Evolutionary conservation across 129 eudicot genomes (phyloP).

Genomic region (Helianthus tuberosus): DNA sequence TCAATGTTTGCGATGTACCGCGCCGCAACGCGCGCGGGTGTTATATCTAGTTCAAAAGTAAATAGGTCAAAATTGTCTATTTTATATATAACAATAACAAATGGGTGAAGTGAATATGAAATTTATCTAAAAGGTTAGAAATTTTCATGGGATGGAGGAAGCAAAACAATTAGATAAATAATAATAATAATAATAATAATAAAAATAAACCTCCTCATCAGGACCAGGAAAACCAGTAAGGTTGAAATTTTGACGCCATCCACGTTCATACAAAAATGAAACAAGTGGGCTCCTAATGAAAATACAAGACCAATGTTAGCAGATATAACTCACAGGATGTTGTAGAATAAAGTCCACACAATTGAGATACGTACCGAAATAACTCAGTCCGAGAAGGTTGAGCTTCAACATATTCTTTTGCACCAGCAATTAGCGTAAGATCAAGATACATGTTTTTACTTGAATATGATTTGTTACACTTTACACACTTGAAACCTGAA

Average conservation of each 20-base stretch:
- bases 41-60: not conserved
- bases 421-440: constrained; percentile 84
- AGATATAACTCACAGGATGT: not conserved
- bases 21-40: too few species aligned
- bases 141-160: not conserved
- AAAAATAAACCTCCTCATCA: constrained; percentile 95
- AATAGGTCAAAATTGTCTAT: not conserved
- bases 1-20: too few species aligned
- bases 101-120: not conserved
- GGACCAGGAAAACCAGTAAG: constrained; percentile 90
- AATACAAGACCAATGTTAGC: not conserved
- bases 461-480: constrained; percentile 81
- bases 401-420: constrained; percentile 76
- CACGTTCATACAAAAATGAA: constrained; percentile 89
- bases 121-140: not conserved
- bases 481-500: constrained; percentile 79
- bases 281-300: constrained; percentile 83
- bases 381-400: constrained; percentile 77
- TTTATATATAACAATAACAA: not conserved
- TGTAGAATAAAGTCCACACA: not conserved
- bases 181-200: too few species aligned
- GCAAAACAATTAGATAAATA: not conserved
- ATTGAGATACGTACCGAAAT: constrained; percentile 52
- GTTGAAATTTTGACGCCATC: constrained; percentile 95
- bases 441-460: constrained; percentile 90